Base-by-base conservation (phyloP, 2,329 filamentous ascomycete species). In the Pseudocercospora ulei region DNA sequence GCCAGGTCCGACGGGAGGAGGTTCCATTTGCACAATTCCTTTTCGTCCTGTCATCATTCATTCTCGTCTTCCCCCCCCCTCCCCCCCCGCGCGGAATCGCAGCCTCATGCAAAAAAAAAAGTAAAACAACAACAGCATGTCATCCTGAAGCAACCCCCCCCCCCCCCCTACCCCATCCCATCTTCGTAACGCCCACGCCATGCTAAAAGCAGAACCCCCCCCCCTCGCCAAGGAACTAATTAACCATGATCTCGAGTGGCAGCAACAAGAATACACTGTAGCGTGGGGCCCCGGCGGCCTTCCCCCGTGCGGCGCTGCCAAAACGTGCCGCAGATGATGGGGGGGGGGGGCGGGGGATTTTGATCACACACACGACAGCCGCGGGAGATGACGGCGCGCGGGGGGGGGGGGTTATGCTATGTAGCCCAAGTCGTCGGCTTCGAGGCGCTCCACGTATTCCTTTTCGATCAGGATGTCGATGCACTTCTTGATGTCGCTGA, bases 391-490 rank as follows among this genome's bases (percentile, higher is more conserved):
- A 35, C 17, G 16, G 18, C 30, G 24, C 17, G n/a, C 19, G 23
- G 26, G 11, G 25, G 30, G 16, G 18, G 12, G 18, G 13, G 9
- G 22, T 37, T 75, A 95, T 54, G 88, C 88, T 50, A 96, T 77
- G 63, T 96, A 96, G 41, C 88, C 85, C 44, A 98, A 73, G 59
- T 95, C 86, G 57, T 96, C 90, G 38, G 84, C 86, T 31, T 96
- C 90, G 42, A 96, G 68, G 41, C 90, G 83, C 70, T 98, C 90
- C 33, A 98, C 75, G 57, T 98, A 98, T 63, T 98, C 90, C 71
- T 98, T 98, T 70, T 98, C 90, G 49, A 98, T 79, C 25, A 98
- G 72, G 49, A 94, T 94, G 65, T 98, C 90, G 61, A 98, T 96
- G 64, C 90, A 95, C 69, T 96, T 98, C 71, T 98, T 98, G 74